Percentiles rank a stretch among this genome's conserved stretches.
Evolutionary conservation across 2,329 filamentous ascomycete genomes (phyloP).

Genomic region (Diaporthe citriasiana): DNA sequence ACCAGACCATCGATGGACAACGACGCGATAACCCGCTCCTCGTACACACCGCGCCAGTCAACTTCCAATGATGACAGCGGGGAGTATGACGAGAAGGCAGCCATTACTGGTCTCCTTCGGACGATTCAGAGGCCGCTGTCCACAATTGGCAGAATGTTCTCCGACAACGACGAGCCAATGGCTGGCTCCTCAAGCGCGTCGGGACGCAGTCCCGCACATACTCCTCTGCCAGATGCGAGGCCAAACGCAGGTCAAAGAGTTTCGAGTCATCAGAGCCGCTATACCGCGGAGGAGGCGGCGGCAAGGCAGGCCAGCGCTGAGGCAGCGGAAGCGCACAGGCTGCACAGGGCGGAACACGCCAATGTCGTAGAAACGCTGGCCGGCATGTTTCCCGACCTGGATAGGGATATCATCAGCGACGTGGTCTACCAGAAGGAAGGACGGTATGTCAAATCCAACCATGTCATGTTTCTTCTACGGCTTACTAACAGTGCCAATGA

Average conservation of each 20-base stretch:
- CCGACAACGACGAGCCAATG: slow-evolving; percentile 67
- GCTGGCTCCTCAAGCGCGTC: slow-evolving; percentile 50
- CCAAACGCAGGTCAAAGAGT: slow-evolving; percentile 48
- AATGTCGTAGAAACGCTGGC: slow-evolving; percentile 94
- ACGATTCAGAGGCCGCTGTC: slow-evolving; percentile 93
- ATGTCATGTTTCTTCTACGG: slow-evolving; percentile 9
- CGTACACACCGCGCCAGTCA: slow-evolving; percentile 64
- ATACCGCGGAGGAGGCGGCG: slow-evolving; percentile 88
- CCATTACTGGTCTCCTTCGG: slow-evolving; percentile 86
- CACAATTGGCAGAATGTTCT: slow-evolving; percentile 95
- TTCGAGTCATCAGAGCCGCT: slow-evolving; percentile 54
- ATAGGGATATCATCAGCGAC: slow-evolving; percentile 95
- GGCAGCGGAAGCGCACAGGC: slow-evolving; percentile 85
- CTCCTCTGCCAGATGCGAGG: slow-evolving; percentile 47
- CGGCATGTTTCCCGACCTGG: slow-evolving; percentile 96
- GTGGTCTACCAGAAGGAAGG: slow-evolving; percentile 97
- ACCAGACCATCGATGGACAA: slow-evolving; percentile 60
- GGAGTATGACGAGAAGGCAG: slow-evolving; percentile 79
- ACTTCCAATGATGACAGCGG: slow-evolving; percentile 67
- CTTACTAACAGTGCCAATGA: slow-evolving; percentile 46
- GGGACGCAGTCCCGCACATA: slow-evolving; percentile 55
- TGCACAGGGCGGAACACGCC: slow-evolving; percentile 86
- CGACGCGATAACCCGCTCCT: slow-evolving; percentile 48
- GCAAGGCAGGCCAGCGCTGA: slow-evolving; percentile 93
- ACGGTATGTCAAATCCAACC: slow-evolving; percentile 74